These are phyloP conservation scores for Moesziomyces sp. DNA, from an alignment of 1,284 basidiomycete genomes.

Conservation along the genomic window DNA sequence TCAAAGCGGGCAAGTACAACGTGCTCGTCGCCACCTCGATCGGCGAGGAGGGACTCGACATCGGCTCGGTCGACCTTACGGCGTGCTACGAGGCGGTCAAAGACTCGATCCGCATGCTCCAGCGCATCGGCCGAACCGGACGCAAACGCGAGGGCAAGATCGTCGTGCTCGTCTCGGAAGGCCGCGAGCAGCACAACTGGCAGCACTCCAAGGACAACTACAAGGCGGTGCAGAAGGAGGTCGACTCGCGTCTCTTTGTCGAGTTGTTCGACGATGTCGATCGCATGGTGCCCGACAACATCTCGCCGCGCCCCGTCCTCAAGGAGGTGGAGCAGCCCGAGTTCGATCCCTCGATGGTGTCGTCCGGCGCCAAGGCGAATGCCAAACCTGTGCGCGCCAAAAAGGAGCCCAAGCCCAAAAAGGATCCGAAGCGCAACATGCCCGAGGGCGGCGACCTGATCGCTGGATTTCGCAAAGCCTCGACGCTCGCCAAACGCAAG, in stretches of 20 bases:
- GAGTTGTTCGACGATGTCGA: constrained; percentile 92
- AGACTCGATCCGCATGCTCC: constrained; percentile 95
- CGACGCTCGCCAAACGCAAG: constrained; percentile 45
- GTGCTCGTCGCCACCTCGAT: constrained; percentile 96
- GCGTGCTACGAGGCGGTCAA: constrained; percentile 97
- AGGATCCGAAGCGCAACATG: constrained; percentile 59
- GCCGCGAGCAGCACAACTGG: constrained; percentile 90
- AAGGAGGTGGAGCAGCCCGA: constrained; percentile 74
- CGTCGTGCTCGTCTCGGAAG: constrained; percentile 90
- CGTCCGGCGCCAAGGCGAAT: constrained; percentile 14
- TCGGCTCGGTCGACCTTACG: constrained; percentile 97
- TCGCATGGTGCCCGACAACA: constrained; percentile 81
- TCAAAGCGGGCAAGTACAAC: constrained; percentile 88
- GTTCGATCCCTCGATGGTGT: constrained; percentile 62
- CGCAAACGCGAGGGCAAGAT: constrained; percentile 90
- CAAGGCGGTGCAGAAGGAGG: constrained; percentile 87
- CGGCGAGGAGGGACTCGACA: constrained; percentile 99
- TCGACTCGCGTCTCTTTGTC: constrained; percentile 84
- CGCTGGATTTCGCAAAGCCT: constrained; percentile 57
- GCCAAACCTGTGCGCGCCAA: constrained; percentile 20
- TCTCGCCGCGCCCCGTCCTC: constrained; percentile 82
- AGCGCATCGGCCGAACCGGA: constrained; percentile 94
- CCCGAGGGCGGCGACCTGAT: constrained; percentile 47
- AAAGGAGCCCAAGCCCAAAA: constrained; percentile 40
- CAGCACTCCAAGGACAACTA: constrained; percentile 89